Percentiles rank a stretch among this genome's conserved stretches.
These are phyloP conservation scores for Ochetophila trinervis DNA, from an alignment of 306 rosid species.

Conservation along the genomic window DNA sequence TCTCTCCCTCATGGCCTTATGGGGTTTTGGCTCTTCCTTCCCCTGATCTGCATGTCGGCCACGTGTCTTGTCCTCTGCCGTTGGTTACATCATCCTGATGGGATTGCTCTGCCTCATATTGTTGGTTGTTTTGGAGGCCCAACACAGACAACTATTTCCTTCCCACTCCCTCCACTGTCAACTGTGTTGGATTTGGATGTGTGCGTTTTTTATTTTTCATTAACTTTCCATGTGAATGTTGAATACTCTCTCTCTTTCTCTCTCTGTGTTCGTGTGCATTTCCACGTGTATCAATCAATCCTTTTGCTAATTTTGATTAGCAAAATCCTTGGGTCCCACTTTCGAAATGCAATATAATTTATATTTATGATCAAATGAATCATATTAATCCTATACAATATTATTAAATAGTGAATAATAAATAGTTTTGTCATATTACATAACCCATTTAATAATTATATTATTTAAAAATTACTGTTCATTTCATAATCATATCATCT, in stretches of 20 bases:
- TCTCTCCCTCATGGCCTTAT: background rate
- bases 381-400: too few species aligned
- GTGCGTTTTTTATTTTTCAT: background rate
- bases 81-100: conserved; percentile 40
- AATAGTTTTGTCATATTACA: too few species aligned
- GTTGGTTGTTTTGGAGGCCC: conserved; percentile 61
- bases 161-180: conserved; percentile 9
- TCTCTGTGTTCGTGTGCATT: conserved; percentile 20
- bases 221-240: conserved; percentile 28
- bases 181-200: background rate
- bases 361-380: too few species aligned
- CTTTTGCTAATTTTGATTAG: background rate
- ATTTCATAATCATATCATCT: too few species aligned
- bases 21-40: conserved; percentile 9
- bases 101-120: conserved; percentile 39
- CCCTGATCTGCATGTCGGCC: conserved; percentile 54
- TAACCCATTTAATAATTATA: too few species aligned
- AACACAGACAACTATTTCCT: conserved; percentile 39
- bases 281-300: conserved; percentile 38
- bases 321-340: background rate
- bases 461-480: too few species aligned
- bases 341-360: too few species aligned
- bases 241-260: conserved; percentile 5
- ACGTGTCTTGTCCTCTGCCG: conserved; percentile 59
- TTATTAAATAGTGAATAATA: too few species aligned